Percentiles rank a stretch among this genome's conserved stretches.
phyloP scores from a whole-genome alignment of 352 stramenopile genomes.

The Phytophthora niederhauseri region DNA sequence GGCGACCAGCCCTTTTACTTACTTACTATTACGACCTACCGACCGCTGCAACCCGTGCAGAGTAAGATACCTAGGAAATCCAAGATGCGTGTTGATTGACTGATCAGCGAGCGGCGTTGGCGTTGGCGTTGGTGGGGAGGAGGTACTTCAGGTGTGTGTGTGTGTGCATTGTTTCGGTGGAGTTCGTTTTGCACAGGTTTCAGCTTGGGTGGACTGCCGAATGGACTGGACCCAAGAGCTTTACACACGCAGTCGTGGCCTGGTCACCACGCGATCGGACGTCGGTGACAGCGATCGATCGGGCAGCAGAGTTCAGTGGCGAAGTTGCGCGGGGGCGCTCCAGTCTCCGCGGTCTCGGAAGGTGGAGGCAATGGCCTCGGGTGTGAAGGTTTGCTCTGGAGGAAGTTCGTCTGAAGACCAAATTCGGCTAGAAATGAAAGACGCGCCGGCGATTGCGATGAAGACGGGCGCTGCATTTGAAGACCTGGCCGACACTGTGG shows the following conservation, averaged over 20 bases:
- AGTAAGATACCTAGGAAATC: slow-evolving; percentile 31
- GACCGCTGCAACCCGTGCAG: neutral
- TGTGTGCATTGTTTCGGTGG: neutral
- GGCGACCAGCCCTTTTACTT: no score
- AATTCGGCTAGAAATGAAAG: neutral
- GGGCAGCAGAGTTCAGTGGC: neutral
- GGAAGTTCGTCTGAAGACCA: neutral
- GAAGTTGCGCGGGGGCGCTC: neutral
- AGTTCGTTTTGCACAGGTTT: neutral
- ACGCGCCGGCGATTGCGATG: neutral
- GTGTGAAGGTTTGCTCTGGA: no score
- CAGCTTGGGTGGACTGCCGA: neutral
- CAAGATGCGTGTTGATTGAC: slow-evolving; percentile 19
- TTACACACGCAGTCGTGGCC: neutral
- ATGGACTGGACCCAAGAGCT: neutral
- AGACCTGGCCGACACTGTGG: neutral
- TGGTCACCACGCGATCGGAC: neutral
- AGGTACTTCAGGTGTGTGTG: neutral
- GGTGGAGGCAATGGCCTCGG: no score
- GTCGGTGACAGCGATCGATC: neutral
- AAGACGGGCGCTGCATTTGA: neutral
- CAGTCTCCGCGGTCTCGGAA: neutral
- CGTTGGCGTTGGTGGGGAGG: neutral
- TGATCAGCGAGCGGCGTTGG: neutral
- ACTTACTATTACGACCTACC: no score